A percentile compares a stretch with the other conserved stretches of the same genome.
These are phyloP conservation scores for Elymus sibiricus DNA, from an alignment of 176 grass and related monocot genomes.

Conservation along the genomic window DNA sequence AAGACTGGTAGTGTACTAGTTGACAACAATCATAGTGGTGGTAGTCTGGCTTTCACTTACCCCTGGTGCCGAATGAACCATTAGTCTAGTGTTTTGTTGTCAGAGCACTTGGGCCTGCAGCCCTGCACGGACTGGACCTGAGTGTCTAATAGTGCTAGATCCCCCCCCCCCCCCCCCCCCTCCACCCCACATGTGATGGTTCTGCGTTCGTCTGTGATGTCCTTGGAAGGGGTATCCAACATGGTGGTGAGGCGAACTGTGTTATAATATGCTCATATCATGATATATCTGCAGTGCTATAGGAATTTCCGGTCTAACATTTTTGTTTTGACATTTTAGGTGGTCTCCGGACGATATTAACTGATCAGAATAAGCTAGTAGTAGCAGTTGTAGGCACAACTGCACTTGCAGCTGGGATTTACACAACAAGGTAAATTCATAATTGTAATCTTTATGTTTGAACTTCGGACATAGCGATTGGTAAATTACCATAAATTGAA, in stretches of 20 bases:
- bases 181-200: not conserved
- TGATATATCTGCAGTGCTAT: conserved; percentile 7
- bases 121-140: not conserved
- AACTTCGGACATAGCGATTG: not conserved
- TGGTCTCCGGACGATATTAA: conserved; percentile 83
- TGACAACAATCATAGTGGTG: not conserved
- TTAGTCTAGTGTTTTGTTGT: not conserved
- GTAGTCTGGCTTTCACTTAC: not conserved
- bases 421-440: conserved; percentile 74
- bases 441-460: not conserved
- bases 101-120: not conserved
- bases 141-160: not conserved
- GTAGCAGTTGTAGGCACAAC: conserved; percentile 83
- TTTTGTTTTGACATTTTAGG: conserved; percentile 37
- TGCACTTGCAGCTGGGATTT: conserved; percentile 84
- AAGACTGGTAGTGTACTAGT: not conserved
- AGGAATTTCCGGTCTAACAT: not conserved
- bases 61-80: not conserved
- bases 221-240: not conserved
- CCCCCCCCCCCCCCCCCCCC: no score
- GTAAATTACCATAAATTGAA: conserved; percentile 3
- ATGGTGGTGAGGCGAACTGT: not conserved
- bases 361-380: conserved; percentile 91
- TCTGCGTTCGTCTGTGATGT: not conserved
- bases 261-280: conserved; percentile 24